phyloP scores from a whole-genome alignment of 805 yeast genomes.

The Suhomyces canberraensis region DNA sequence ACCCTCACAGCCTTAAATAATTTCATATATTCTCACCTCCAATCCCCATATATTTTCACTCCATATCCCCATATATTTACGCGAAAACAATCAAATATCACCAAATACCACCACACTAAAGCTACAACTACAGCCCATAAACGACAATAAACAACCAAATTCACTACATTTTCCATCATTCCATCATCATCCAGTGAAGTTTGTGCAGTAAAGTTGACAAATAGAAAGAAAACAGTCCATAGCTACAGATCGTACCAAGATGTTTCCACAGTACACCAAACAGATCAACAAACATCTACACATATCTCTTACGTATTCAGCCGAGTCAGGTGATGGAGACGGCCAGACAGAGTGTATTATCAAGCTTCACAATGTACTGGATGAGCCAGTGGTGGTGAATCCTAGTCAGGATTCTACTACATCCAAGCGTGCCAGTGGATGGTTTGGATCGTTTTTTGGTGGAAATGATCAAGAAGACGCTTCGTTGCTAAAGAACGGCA shows the following conservation, averaged over 20 bases:
- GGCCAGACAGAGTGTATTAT: constrained; percentile 18
- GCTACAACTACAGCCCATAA: no score
- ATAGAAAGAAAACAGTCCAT: no score
- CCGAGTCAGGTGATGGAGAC: background rate
- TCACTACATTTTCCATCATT: no score
- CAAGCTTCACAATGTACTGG: constrained; percentile 20
- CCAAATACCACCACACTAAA: no score
- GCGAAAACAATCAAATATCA: no score
- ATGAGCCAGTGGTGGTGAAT: constrained; percentile 11
- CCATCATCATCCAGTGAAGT: no score
- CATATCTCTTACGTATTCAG: constrained; percentile 17
- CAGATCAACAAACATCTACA: constrained; percentile 19
- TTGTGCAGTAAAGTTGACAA: no score
- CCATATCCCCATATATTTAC: no score
- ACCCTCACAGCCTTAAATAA: no score
- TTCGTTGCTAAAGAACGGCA: background rate
- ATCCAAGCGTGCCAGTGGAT: constrained; percentile 1
- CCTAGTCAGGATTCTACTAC: constrained; percentile 6
- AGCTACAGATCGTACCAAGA: background rate
- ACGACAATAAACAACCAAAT: no score
- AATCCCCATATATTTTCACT: no score
- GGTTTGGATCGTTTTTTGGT: constrained; percentile 8
- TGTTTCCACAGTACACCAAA: constrained; percentile 14
- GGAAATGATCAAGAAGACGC: background rate
- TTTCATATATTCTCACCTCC: no score